Percentiles rank a stretch among this genome's conserved stretches.
phyloP scores from a whole-genome alignment of 306 rosid genomes.

The Herpetospermum pedunculosum region DNA sequence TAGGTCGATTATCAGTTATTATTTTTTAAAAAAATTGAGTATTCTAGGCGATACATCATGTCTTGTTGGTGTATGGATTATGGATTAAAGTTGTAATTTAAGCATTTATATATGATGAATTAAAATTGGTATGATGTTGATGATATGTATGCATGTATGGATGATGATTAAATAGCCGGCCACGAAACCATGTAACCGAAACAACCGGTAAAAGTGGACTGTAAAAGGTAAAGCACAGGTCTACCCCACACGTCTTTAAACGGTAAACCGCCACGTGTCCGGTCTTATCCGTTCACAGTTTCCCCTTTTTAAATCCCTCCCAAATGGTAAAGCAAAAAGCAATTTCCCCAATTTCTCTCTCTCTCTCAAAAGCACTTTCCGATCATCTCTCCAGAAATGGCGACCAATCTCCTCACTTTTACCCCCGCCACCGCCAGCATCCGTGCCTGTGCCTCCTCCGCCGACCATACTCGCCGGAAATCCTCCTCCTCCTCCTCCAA shows the following conservation, averaged over 20 bases:
- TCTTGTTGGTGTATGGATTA: too few species aligned
- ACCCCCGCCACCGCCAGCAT: constrained; percentile 27
- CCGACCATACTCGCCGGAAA: constrained; percentile 21
- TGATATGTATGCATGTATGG: not conserved
- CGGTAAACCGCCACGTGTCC: constrained; percentile 28
- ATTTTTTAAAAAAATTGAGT: too few species aligned
- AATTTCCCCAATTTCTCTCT: not conserved
- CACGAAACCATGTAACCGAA: constrained; percentile 8
- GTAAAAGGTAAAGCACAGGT: constrained; percentile 23
- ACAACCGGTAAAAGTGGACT: constrained; percentile 21
- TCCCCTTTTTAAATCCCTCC: not conserved
- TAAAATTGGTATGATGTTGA: not conserved
- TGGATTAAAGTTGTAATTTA: too few species aligned
- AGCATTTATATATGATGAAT: too few species aligned
- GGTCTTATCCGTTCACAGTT: constrained; percentile 39
- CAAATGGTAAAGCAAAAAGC: not conserved
- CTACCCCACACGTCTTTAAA: constrained; percentile 13
- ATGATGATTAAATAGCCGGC: not conserved
- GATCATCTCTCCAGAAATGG: not conserved
- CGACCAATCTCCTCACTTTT: not conserved
- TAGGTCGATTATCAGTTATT: too few species aligned
- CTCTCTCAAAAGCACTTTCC: not conserved
- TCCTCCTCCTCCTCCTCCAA: constrained; percentile 15
- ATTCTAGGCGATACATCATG: too few species aligned
- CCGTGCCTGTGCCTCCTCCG: constrained; percentile 32